Conservation (phyloP, 371 early-diverging fungal genomes). For the Mucor saturninus region DNA sequence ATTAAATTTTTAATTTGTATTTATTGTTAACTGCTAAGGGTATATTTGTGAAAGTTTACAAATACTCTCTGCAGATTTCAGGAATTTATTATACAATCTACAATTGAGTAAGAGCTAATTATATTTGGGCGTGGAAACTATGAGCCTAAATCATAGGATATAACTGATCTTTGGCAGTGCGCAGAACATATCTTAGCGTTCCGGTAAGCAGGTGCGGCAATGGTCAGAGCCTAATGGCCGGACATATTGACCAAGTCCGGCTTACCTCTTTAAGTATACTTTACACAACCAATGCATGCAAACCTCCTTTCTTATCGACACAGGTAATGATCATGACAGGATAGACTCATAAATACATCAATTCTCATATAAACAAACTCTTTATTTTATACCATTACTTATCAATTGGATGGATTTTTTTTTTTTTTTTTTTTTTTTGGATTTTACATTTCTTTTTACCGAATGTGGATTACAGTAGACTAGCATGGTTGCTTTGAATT, state of each 20-base stretch:
- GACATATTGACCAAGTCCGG: neutral
- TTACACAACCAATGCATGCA: neutral
- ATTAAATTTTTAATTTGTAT: too few species aligned
- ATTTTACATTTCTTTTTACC: neutral
- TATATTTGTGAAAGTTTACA: too few species aligned
- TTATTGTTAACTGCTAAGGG: too few species aligned
- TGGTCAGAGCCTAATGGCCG: neutral
- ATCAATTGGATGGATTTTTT: constrained; percentile 19
- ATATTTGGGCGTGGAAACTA: too few species aligned
- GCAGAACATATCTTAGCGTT: too few species aligned
- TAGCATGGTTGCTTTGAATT: constrained; percentile 66
- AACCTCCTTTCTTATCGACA: constrained; percentile 33
- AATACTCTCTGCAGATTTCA: too few species aligned
- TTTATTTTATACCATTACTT: neutral
- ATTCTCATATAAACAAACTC: neutral
- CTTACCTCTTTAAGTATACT: constrained; percentile 15
- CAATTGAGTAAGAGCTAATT: too few species aligned
- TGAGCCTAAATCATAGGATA: too few species aligned
- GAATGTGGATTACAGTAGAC: constrained; percentile 17
- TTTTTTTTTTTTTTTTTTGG: constrained; percentile 13
- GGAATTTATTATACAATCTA: too few species aligned
- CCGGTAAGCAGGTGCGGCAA: too few species aligned
- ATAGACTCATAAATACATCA: neutral
- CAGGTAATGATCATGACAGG: constrained; percentile 17
- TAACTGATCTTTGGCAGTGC: too few species aligned